phyloP scores from a whole-genome alignment of 2,329 filamentous ascomycete species.

The Ophiostoma australiae region DNA sequence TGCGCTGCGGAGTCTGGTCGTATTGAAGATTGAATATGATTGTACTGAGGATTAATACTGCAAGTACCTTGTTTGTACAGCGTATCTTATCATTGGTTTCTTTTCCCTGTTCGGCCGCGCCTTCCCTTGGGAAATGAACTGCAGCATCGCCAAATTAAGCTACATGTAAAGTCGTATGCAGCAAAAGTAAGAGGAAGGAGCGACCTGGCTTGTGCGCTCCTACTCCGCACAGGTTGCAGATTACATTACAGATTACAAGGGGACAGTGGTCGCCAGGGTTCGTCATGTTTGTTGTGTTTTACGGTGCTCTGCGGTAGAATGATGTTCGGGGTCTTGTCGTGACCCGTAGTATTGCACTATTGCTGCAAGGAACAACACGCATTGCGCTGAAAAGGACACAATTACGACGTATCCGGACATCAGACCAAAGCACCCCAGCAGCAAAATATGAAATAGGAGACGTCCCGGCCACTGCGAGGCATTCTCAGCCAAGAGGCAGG shows the following conservation, averaged over 20 bases:
- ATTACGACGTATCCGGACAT: conserved; percentile 6
- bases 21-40: conserved; percentile 10
- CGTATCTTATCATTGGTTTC: not conserved
- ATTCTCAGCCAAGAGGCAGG: conserved; percentile 12
- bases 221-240: conserved; percentile 4
- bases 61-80: not conserved
- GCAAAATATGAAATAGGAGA: not conserved
- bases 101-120: conserved; percentile 18
- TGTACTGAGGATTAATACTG: not conserved
- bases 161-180: conserved; percentile 9
- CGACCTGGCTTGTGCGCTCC: not conserved
- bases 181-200: conserved; percentile 11
- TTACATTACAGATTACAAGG: conserved; percentile 17
- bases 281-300: conserved; percentile 6
- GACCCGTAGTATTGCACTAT: not conserved
- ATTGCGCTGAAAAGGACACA: not conserved
- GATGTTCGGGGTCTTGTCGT: conserved; percentile 4
- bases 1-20: conserved; percentile 12
- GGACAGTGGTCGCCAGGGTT: conserved; percentile 12
- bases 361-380: conserved; percentile 1
- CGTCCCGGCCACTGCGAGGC: not conserved
- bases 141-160: conserved; percentile 21
- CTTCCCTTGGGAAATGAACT: conserved; percentile 23
- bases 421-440: not conserved
- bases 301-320: not conserved